These are phyloP conservation scores for Triglochin maritima DNA, from an alignment of 106 monocot genomes.

Conservation along the genomic window DNA sequence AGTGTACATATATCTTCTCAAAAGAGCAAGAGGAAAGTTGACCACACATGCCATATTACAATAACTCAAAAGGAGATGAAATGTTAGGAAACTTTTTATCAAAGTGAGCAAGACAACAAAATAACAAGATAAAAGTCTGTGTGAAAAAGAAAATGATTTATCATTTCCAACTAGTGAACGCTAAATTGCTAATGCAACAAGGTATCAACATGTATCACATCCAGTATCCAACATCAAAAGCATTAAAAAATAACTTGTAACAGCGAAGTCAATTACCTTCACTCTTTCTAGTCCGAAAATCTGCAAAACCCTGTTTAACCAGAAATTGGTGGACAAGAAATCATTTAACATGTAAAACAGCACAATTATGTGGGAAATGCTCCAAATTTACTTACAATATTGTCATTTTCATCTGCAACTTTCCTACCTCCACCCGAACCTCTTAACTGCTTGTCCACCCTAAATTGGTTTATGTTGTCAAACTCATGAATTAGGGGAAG, in stretches of 20 bases:
- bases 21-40: not conserved
- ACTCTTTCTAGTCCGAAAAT: not conserved
- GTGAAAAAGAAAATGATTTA: too few relatives aligned
- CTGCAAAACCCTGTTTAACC: slow-evolving; percentile 1
- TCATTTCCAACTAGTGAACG: not conserved
- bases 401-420: slow-evolving; percentile 6
- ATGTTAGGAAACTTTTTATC: too few relatives aligned
- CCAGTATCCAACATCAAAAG: not conserved
- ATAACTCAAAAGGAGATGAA: not conserved
- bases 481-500: not conserved
- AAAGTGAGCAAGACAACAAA: too few relatives aligned
- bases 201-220: not conserved
- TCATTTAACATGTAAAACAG: not conserved
- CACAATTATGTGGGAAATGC: not conserved
- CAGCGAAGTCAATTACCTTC: slow-evolving; percentile 4
- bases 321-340: not conserved
- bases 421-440: slow-evolving; percentile 19
- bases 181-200: not conserved
- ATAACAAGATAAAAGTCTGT: too few relatives aligned
- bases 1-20: too few relatives aligned
- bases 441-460: slow-evolving; percentile 27
- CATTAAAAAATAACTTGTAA: not conserved
- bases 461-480: slow-evolving; percentile 2
- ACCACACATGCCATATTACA: not conserved
- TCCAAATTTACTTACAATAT: slow-evolving; percentile 7